A percentile compares a stretch with the other conserved stretches of the same genome.
These are phyloP conservation scores for Dalbergia cultrata DNA, from an alignment of 306 rosid species.

Conservation along the genomic window DNA sequence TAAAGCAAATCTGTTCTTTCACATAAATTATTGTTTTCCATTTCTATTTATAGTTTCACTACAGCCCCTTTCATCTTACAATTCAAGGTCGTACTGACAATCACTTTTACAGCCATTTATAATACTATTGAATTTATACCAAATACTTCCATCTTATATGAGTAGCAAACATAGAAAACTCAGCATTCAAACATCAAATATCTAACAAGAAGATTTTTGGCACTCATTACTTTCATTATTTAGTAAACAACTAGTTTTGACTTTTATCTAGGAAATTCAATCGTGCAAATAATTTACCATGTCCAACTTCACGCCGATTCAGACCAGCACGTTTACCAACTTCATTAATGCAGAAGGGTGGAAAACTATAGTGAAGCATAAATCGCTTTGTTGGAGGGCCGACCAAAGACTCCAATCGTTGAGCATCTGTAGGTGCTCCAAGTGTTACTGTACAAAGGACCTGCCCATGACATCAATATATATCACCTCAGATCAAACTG, in stretches of 20 bases:
- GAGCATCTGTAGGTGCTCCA: constrained; percentile 96
- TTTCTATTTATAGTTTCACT: constrained; percentile 13
- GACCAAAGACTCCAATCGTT: constrained; percentile 83
- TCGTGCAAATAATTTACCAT: constrained; percentile 63
- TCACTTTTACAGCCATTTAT: constrained; percentile 22
- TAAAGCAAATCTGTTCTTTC: constrained; percentile 18
- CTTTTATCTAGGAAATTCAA: neutral
- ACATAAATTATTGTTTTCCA: neutral
- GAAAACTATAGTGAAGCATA: constrained; percentile 99
- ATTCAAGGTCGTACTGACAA: neutral
- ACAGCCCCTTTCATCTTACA: neutral
- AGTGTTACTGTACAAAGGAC: constrained; percentile 96
- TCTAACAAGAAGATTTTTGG: neutral
- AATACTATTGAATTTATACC: neutral
- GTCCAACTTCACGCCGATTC: constrained; percentile 99
- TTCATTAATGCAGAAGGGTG: constrained; percentile 93
- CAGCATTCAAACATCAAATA: constrained; percentile 14
- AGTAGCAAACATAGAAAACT: neutral
- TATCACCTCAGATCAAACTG: constrained; percentile 37
- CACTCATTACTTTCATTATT: neutral
- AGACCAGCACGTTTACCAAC: constrained; percentile 91
- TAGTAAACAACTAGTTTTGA: neutral
- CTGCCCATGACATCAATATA: constrained; percentile 55
- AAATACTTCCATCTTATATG: constrained; percentile 2
- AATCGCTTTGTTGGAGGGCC: constrained; percentile 92